A percentile compares a stretch with the other conserved stretches of the same genome.
These are phyloP conservation scores for Penicillium italicum DNA, from an alignment of 2,329 filamentous ascomycete genomes.

Conservation along the genomic window DNA sequence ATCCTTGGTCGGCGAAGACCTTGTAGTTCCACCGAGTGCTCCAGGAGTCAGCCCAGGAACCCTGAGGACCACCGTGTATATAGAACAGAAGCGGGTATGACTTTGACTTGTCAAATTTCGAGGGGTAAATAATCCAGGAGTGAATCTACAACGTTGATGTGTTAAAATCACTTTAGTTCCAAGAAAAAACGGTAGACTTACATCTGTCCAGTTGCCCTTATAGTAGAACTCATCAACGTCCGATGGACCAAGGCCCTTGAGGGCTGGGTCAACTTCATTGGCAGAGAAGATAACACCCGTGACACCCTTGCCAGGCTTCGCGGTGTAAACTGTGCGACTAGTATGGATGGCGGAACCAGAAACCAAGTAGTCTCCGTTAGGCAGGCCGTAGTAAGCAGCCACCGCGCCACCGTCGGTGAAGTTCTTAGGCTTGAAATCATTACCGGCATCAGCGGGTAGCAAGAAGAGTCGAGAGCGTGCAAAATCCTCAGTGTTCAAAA, in stretches of 20 bases:
- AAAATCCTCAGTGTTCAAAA: conserved; percentile 69
- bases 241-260: conserved; percentile 34
- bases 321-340: conserved; percentile 35
- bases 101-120: conserved; percentile 62
- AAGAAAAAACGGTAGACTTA: conserved; percentile 11
- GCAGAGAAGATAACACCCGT: conserved; percentile 34
- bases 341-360: conserved; percentile 37
- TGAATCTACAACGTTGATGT: conserved; percentile 33
- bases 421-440: conserved; percentile 34
- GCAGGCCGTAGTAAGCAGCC: conserved; percentile 29
- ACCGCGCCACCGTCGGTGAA: conserved; percentile 37
- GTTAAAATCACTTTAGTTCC: conserved; percentile 4
- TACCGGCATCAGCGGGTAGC: conserved; percentile 32
- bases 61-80: conserved; percentile 80
- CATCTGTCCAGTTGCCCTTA: conserved; percentile 36
- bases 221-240: conserved; percentile 40
- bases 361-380: conserved; percentile 32
- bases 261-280: conserved; percentile 40
- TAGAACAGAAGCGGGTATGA: conserved; percentile 76
- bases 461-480: conserved; percentile 51
- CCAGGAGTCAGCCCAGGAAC: conserved; percentile 72
- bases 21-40: conserved; percentile 82
- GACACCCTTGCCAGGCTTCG: conserved; percentile 26
- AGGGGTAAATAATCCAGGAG: conserved; percentile 43
- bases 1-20: conserved; percentile 82